Evolutionary conservation across 1,284 basidiomycete species (phyloP), one percentile per base, ranked within the genome.

Genomic region (Wallemia ichthyophaga): DNA sequence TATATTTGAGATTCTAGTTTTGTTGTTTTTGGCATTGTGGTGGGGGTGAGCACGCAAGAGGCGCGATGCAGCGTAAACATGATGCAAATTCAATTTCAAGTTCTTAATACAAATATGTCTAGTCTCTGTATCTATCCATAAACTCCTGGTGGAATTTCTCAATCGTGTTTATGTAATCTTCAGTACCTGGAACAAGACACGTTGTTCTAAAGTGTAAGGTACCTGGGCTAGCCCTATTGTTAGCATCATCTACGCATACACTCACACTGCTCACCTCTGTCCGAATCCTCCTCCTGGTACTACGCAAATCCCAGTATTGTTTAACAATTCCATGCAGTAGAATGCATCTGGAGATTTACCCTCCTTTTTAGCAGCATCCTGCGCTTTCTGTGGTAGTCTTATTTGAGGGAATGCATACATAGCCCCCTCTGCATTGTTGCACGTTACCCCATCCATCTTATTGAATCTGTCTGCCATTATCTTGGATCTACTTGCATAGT

Each of bases 211-310:
- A 24, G 21, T 27, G 13, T 7, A 13, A 27, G 21, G 28, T 23
- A 25, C 27, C 23, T 24, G 7, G 13, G 17, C 28, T 15, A n/a
- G 2, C 9, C 57, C 54, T 5, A 24, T 27, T n/a, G n/a, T n/a
- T n/a, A n/a, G n/a, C n/a, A n/a, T n/a, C n/a, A n/a, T n/a, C n/a
- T n/a, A n/a, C n/a, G n/a, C n/a, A n/a, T n/a, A n/a, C n/a, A n/a
- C n/a, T 25, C 83, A 1, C 84, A 85, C 67, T 85, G 82, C 85
- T 58, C 81, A 78, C 70, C 77, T 81, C 73, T 94, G 89, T 1
- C 89, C 88, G 67, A 95, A 94, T 7, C 89, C 89, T 59, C 79
- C 81, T 0, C 89, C 89, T 7, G 87, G 84, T 1, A 94, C 83
- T 24, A 86, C 85, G 65, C 88, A 94, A 64, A 94, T 92, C 27